Evolutionary conservation across 192 early-diverging fungal genomes (phyloP).

Genomic region (Coemansia reversa): DNA sequence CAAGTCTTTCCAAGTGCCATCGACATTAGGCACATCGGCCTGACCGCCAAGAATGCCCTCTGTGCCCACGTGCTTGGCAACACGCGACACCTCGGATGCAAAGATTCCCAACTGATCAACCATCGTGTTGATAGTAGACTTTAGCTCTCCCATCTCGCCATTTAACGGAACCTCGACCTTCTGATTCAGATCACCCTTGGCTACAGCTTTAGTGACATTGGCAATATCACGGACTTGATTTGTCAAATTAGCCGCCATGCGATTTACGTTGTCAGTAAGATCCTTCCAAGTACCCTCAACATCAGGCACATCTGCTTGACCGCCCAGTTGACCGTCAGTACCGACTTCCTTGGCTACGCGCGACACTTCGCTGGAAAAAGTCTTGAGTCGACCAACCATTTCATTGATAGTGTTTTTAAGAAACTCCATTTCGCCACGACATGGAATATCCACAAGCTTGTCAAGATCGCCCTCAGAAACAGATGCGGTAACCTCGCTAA

Average conservation of each 20-base stretch:
- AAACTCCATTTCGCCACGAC: conserved; percentile 60
- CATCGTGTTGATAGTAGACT: conserved; percentile 66
- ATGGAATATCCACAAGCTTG: conserved; percentile 24
- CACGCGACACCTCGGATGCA: conserved; percentile 66
- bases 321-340: conserved; percentile 66
- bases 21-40: conserved; percentile 56
- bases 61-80: conserved; percentile 63
- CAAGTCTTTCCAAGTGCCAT: conserved; percentile 62
- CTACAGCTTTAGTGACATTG: conserved; percentile 61
- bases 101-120: conserved; percentile 60
- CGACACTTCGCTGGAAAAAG: conserved; percentile 62
- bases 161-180: conserved; percentile 58
- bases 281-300: conserved; percentile 60
- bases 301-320: conserved; percentile 56
- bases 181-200: conserved; percentile 59
- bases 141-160: conserved; percentile 62
- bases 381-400: conserved; percentile 57
- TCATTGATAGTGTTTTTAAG: conserved; percentile 66
- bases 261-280: conserved; percentile 61
- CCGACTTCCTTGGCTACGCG: conserved; percentile 70
- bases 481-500: conserved; percentile 59
- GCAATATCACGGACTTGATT: conserved; percentile 62
- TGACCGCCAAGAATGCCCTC: conserved; percentile 59
- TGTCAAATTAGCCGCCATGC: conserved; percentile 63
- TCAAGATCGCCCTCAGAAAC: conserved; percentile 54